Evolutionary conservation across 2,329 filamentous ascomycete species (phyloP).

Genomic region (Teratosphaeria viscida): DNA sequence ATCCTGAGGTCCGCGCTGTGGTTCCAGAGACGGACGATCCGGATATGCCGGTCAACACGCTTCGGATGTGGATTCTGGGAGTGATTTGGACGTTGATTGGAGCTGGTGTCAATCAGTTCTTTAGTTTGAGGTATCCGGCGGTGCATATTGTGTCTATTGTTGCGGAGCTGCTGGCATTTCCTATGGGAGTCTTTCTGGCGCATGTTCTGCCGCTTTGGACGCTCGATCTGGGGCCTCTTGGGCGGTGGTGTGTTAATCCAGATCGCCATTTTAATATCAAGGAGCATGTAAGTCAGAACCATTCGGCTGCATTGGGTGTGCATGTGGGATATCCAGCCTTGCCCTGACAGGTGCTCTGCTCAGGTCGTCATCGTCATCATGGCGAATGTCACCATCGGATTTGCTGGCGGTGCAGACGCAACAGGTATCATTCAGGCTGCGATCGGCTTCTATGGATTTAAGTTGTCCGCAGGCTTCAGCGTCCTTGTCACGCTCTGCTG

Average conservation of each 20-base stretch:
- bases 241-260: slow-evolving; percentile 18
- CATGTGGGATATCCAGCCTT: background rate
- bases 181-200: slow-evolving; percentile 73
- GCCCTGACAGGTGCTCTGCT: background rate
- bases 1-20: slow-evolving; percentile 39
- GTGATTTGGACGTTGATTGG: slow-evolving; percentile 36
- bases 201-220: slow-evolving; percentile 46
- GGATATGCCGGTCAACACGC: slow-evolving; percentile 54
- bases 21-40: slow-evolving; percentile 47
- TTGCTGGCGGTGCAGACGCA: slow-evolving; percentile 43
- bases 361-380: slow-evolving; percentile 30
- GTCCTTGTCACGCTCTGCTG: slow-evolving; percentile 75
- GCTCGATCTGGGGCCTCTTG: slow-evolving; percentile 42
- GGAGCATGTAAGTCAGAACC: slow-evolving; percentile 34
- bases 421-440: slow-evolving; percentile 66
- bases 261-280: slow-evolving; percentile 44
- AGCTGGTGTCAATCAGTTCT: slow-evolving; percentile 59
- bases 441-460: slow-evolving; percentile 78
- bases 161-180: slow-evolving; percentile 73
- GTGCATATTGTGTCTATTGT: slow-evolving; percentile 85
- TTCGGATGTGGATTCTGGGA: slow-evolving; percentile 38
- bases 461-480: slow-evolving; percentile 66
- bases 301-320: no score
- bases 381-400: slow-evolving; percentile 41
- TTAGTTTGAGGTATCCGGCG: slow-evolving; percentile 80